Evolutionary conservation across 1,284 basidiomycete species (phyloP).

Genomic region (Microbotryomycetes sp.): DNA sequence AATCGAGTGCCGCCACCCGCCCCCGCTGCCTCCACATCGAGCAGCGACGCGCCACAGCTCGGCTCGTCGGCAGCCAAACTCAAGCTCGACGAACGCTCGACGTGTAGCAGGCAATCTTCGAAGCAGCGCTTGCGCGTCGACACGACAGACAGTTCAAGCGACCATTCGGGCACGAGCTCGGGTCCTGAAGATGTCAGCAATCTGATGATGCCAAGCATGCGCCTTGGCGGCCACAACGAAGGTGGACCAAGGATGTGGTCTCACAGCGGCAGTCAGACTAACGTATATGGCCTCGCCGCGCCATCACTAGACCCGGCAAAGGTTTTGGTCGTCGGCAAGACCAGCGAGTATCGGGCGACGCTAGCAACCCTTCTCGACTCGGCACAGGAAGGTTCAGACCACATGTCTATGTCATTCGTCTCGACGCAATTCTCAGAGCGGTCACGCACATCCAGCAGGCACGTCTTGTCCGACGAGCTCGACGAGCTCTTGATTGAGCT

Average conservation of each 20-base stretch:
- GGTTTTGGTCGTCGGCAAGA: slow-evolving; percentile 16
- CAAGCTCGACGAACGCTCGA: not conserved
- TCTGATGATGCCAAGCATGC: not conserved
- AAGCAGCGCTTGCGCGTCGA: not conserved
- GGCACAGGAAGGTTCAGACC: not conserved
- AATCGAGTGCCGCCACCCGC: not conserved
- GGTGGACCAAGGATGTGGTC: no score
- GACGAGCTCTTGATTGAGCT: not conserved
- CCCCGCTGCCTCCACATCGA: not conserved
- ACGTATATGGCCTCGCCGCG: not conserved
- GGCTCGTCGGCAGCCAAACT: not conserved
- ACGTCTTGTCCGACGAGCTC: not conserved
- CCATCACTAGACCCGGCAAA: not conserved
- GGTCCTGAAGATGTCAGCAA: not conserved
- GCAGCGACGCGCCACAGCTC: not conserved
- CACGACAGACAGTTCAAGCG: not conserved
- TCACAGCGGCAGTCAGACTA: not conserved
- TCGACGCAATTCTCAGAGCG: slow-evolving; percentile 1
- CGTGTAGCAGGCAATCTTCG: not conserved
- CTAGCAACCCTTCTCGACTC: slow-evolving; percentile 8
- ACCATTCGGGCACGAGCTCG: not conserved
- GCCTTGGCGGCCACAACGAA: not conserved
- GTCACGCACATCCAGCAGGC: not conserved
- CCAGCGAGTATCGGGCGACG: slow-evolving; percentile 8
- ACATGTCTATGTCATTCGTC: slow-evolving; percentile 15